Conservation (phyloP, 140 eudicot genomes). For the Stevia rebaudiana region DNA sequence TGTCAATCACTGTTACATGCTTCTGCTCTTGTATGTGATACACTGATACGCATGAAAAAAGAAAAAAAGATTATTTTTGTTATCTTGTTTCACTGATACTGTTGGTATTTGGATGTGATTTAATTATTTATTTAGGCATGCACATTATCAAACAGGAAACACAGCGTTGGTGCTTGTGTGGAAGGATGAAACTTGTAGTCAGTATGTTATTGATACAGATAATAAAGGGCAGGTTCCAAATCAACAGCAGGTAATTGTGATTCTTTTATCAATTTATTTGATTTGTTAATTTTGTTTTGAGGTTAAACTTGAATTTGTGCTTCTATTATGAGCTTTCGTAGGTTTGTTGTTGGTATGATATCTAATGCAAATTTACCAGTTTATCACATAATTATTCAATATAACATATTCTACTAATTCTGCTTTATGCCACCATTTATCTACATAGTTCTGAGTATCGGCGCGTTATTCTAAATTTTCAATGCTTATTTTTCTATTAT, state of each 20-base stretch:
- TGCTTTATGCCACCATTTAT: constrained; percentile 2
- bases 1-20: too few species aligned
- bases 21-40: too few species aligned
- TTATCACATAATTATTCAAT: background rate
- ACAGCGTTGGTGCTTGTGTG: constrained; percentile 81
- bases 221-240: constrained; percentile 69
- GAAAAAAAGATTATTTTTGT: too few species aligned
- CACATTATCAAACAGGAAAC: constrained; percentile 89
- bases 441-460: background rate
- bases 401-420: background rate
- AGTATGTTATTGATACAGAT: constrained; percentile 89
- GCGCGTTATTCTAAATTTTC: background rate
- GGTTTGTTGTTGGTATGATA: background rate
- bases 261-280: background rate
- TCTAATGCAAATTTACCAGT: background rate
- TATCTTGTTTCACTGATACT: too few species aligned
- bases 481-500: constrained; percentile 8
- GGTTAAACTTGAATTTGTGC: background rate
- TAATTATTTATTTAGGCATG: constrained; percentile 50
- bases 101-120: constrained; percentile 7
- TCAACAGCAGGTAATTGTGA: constrained; percentile 65
- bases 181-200: constrained; percentile 91
- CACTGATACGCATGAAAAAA: background rate
- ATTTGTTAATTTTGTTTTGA: background rate
- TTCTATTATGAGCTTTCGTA: constrained; percentile 1